A percentile compares a stretch with the other conserved stretches of the same genome.
These are phyloP conservation scores for Lycium barbarum DNA, from an alignment of 257 asterid genomes.

Conservation along the genomic window DNA sequence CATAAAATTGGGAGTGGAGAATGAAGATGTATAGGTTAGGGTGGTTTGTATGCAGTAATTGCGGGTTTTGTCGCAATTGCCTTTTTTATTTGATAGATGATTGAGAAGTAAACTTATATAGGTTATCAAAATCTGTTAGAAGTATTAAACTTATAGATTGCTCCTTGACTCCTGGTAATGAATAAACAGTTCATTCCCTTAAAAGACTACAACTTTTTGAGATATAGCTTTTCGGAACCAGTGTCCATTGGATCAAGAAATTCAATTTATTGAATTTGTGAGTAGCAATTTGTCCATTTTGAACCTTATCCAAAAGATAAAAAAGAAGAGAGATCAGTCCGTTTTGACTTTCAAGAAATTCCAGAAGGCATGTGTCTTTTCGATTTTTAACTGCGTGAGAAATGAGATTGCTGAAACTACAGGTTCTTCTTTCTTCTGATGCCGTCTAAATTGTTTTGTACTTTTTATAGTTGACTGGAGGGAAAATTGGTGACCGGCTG, in stretches of 20 bases:
- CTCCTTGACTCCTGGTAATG: not conserved
- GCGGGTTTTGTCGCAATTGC: not conserved
- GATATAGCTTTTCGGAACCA: not conserved
- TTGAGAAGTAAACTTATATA: conserved; percentile 5
- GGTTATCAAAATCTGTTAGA: not conserved
- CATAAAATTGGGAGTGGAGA: not conserved
- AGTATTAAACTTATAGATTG: not conserved
- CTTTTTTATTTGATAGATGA: not conserved
- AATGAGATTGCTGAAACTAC: not conserved
- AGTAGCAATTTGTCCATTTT: not conserved
- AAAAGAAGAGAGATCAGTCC: not conserved
- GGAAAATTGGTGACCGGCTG: conserved; percentile 94
- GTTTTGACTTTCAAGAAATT: not conserved
- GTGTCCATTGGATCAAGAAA: not conserved
- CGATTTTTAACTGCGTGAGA: not conserved
- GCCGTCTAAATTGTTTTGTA: conserved; percentile 2
- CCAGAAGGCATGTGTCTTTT: not conserved
- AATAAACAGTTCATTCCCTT: not conserved
- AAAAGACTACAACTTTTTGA: not conserved
- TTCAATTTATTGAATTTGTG: not conserved
- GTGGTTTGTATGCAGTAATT: not conserved
- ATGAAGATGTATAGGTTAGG: not conserved
- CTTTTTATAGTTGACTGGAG: conserved; percentile 80
- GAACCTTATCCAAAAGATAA: not conserved
- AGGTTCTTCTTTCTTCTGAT: not conserved